Base-by-base conservation (phyloP, 768 basidiomycete genomes). In the Mycena filopes region DNA sequence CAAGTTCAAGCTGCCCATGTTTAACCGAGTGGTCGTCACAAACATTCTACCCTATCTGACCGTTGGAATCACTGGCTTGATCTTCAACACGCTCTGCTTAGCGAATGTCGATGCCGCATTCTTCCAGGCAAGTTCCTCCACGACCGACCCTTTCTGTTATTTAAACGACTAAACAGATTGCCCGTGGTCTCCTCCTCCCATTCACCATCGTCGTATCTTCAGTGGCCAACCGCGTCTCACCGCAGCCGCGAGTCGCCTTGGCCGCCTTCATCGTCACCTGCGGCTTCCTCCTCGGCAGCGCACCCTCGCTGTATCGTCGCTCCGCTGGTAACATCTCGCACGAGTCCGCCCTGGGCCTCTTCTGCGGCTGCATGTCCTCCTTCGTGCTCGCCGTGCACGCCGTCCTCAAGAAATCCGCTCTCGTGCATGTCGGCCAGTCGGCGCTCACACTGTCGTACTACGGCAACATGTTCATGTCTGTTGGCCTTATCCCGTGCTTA, bases 81-180 rank as follows among this genome's bases (percentile, higher is more conserved):
- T 84, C 13, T 86, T 86, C 76, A 87, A 87, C 65, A 86, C 83
- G 1, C 79, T 86, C 12, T 87, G 86, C 67, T 75, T 87, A 40
- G 79, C 67, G 12, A 65, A 60, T 20, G 62, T 65, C 2, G 67
- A 68, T 33, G 53, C 67, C 28, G 45, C 67, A 2, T 68, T 64
- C 21, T 68, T 68, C 54, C 67, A 67, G 50, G 66, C 25, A 31
- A 26, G 60, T 48, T 15, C 74, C 73, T 9, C 74, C 73, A 64
- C 7, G 18, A 38, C 20, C n/a, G 28, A 13, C 36, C 16, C 18
- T 36, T n/a, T 21, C 11, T 16, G 21, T 49, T 26, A 55, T 49
- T 9, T 12, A 28, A 31, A 25, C 23, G 21, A 25, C 45, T 25
- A 40, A 29, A 15, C 20, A 68, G 62, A 64, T 68, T 25, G 62